Conservation (phyloP, 2,329 filamentous ascomycete species). For the Grosmannia serpens region DNA sequence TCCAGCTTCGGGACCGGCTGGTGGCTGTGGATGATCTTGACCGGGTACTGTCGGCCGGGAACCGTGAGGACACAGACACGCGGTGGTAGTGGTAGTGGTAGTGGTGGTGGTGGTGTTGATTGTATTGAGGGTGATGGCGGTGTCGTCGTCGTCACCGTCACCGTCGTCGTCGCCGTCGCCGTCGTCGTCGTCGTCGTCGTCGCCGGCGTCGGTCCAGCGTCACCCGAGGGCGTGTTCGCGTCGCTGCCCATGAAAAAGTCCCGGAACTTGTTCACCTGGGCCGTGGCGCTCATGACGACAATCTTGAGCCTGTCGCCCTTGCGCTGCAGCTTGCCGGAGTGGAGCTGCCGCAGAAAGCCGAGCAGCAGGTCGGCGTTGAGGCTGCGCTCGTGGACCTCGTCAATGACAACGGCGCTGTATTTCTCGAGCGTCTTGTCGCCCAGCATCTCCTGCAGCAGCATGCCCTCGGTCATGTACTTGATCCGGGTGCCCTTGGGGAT, state of each 20-base stretch:
- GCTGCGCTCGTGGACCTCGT: conserved; percentile 94
- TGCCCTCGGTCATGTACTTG: conserved; percentile 93
- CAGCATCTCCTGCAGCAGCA: conserved; percentile 87
- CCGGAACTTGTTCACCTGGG: conserved; percentile 69
- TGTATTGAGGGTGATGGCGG: not conserved
- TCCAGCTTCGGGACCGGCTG: conserved; percentile 70
- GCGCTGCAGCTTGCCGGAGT: conserved; percentile 18
- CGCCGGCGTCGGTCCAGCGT: too few species aligned
- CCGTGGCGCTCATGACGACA: conserved; percentile 93
- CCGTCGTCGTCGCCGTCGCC: too few species aligned
- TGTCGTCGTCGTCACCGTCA: too few species aligned
- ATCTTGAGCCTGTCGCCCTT: conserved; percentile 72
- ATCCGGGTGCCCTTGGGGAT: conserved; percentile 72
- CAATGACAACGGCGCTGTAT: conserved; percentile 85
- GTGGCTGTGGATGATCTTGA: conserved; percentile 64
- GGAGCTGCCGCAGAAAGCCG: conserved; percentile 74
- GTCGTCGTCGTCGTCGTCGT: not conserved
- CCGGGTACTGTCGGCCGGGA: conserved; percentile 77
- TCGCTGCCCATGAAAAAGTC: conserved; percentile 51
- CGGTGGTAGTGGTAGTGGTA: not conserved
- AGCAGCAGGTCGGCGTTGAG: conserved; percentile 86
- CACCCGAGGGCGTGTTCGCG: too few species aligned
- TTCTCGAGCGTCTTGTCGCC: conserved; percentile 69
- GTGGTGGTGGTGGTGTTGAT: not conserved
- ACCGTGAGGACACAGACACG: conserved; percentile 47